phyloP scores from a whole-genome alignment of 257 asterid genomes.

The Solanum chiquidenum region DNA sequence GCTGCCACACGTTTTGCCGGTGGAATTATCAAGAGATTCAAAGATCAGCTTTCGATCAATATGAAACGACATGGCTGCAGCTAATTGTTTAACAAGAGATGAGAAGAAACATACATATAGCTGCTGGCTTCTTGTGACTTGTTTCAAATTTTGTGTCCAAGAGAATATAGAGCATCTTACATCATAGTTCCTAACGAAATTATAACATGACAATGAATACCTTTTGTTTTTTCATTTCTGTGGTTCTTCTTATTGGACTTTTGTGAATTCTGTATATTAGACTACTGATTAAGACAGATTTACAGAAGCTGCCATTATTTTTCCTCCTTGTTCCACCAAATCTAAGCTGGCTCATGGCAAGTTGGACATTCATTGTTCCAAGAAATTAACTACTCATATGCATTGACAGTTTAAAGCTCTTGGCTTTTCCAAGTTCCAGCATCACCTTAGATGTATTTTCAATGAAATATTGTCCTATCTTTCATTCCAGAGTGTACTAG shows the following conservation, averaged over 20 bases:
- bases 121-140: not conserved
- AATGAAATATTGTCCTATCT: not conserved
- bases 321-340: not conserved
- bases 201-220: not conserved
- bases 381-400: not conserved
- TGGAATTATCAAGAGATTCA: not conserved
- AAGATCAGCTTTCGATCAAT: constrained; percentile 17
- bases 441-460: not conserved
- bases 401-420: not conserved
- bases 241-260: constrained; percentile 11
- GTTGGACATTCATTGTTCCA: not conserved
- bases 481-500: not conserved
- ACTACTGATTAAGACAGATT: not conserved
- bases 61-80: constrained; percentile 27
- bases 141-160: not conserved
- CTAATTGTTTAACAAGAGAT: not conserved
- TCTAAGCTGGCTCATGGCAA: not conserved
- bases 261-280: not conserved
- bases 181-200: constrained; percentile 5
- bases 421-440: not conserved
- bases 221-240: not conserved
- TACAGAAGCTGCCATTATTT: not conserved
- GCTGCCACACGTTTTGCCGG: not conserved
- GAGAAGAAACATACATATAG: not conserved
- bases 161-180: not conserved